A percentile compares a stretch with the other conserved stretches of the same genome.
phyloP scores from a whole-genome alignment of 768 basidiomycete species.

The Mycena vitilis region DNA sequence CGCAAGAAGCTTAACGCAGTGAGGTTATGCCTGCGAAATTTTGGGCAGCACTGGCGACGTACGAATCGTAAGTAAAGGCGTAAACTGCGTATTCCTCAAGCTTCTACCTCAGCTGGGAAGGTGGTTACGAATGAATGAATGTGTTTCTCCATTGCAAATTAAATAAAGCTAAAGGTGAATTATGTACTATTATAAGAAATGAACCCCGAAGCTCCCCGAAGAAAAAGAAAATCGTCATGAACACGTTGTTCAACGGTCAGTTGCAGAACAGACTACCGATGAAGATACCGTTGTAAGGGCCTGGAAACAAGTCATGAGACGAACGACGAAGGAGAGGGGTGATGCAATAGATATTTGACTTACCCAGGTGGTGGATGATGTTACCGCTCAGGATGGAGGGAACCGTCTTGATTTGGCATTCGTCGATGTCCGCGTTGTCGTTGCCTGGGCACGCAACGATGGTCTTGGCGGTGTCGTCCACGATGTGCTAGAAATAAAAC shows the following conservation, averaged over 20 bases:
- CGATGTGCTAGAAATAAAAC: conserved; percentile 25
- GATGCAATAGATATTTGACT: no score
- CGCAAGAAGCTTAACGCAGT: no score
- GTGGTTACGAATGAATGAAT: background rate
- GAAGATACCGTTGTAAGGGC: conserved; percentile 50
- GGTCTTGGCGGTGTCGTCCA: conserved; percentile 16
- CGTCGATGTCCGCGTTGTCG: conserved; percentile 56
- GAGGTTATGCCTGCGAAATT: no score
- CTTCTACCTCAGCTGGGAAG: background rate
- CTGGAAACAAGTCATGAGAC: conserved; percentile 5
- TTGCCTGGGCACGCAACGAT: conserved; percentile 55
- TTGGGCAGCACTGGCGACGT: no score
- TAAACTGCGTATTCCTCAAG: no score
- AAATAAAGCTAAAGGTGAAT: background rate
- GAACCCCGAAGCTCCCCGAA: background rate
- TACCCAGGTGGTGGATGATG: conserved; percentile 59
- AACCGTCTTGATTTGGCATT: conserved; percentile 60
- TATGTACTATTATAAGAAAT: background rate
- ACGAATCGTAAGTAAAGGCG: no score
- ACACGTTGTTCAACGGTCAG: conserved; percentile 23
- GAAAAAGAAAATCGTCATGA: background rate
- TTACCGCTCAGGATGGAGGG: conserved; percentile 56
- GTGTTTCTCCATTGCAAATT: conserved; percentile 1
- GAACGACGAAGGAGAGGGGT: background rate
- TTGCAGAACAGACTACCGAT: conserved; percentile 53